phyloP scores from a whole-genome alignment of 176 grass and related monocot genomes.

The Eremochloa ophiuroides region DNA sequence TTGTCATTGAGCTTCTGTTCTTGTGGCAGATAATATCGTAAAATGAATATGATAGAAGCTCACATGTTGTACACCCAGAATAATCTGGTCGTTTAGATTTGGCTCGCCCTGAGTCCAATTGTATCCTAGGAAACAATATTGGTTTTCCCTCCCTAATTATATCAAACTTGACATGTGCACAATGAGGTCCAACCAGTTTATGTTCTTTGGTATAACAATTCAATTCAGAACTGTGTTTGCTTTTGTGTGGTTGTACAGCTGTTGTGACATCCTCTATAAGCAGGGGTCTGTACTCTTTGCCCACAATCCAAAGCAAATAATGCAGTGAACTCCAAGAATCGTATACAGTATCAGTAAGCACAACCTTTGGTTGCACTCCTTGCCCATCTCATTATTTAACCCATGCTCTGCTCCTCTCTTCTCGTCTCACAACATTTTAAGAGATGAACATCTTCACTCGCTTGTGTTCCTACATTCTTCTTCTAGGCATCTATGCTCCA shows the following conservation, averaged over 20 bases:
- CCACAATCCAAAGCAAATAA: slow-evolving; percentile 45
- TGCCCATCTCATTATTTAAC: slow-evolving; percentile 22
- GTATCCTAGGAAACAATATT: not conserved
- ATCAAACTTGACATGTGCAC: not conserved
- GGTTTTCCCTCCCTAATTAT: not conserved
- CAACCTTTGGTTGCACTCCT: slow-evolving; percentile 18
- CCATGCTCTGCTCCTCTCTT: not conserved
- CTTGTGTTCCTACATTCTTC: not conserved
- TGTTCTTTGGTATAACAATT: not conserved
- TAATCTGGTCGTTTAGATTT: slow-evolving; percentile 16
- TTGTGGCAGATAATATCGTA: slow-evolving; percentile 13
- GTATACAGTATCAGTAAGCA: not conserved
- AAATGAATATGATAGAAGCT: slow-evolving; percentile 2
- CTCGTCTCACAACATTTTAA: not conserved
- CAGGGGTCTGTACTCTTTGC: not conserved
- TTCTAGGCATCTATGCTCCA: slow-evolving; percentile 15
- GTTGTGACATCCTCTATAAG: not conserved
- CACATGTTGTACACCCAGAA: slow-evolving; percentile 21
- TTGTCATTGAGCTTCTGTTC: not conserved
- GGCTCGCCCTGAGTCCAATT: not conserved
- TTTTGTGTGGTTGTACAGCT: not conserved
- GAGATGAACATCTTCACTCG: slow-evolving; percentile 29
- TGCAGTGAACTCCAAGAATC: slow-evolving; percentile 52
- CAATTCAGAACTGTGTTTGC: not conserved
- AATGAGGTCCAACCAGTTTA: not conserved